Evolutionary conservation across 768 basidiomycete genomes (phyloP).

Genomic region (Mycena alexandri): DNA sequence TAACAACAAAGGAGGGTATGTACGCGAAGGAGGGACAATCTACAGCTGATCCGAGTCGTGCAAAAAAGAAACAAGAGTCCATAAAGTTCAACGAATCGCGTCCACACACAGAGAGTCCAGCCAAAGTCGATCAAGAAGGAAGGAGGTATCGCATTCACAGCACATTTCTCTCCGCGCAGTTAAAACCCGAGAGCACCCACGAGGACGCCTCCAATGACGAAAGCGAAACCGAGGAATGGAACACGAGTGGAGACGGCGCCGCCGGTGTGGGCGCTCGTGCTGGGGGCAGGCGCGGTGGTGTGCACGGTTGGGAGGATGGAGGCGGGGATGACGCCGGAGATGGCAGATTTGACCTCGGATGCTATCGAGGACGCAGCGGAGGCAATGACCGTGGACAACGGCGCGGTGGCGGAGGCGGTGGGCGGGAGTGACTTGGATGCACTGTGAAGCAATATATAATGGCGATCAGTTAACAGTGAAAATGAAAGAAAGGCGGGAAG

Average conservation of each 20-base stretch:
- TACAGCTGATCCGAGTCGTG: no score
- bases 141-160: neutral
- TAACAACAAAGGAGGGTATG: no score
- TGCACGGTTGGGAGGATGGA: no score
- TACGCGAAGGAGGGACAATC: no score
- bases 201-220: neutral
- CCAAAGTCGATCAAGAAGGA: neutral
- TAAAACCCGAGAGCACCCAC: neutral
- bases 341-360: no score
- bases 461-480: no score
- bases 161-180: no score
- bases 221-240: neutral
- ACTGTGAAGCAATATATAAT: no score
- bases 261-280: conserved; percentile 2
- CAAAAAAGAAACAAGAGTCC: no score
- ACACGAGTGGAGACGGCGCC: neutral
- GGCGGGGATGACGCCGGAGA: no score
- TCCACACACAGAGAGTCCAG: no score
- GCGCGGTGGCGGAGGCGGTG: neutral
- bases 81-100: no score
- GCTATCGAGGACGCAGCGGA: neutral
- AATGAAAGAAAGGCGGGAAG: neutral
- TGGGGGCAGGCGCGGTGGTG: neutral
- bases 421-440: neutral
- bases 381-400: neutral